Percentiles rank a stretch among this genome's conserved stretches.
Evolutionary conservation across 345 rosid species (phyloP).

Genomic region (Linum usitatissimum): DNA sequence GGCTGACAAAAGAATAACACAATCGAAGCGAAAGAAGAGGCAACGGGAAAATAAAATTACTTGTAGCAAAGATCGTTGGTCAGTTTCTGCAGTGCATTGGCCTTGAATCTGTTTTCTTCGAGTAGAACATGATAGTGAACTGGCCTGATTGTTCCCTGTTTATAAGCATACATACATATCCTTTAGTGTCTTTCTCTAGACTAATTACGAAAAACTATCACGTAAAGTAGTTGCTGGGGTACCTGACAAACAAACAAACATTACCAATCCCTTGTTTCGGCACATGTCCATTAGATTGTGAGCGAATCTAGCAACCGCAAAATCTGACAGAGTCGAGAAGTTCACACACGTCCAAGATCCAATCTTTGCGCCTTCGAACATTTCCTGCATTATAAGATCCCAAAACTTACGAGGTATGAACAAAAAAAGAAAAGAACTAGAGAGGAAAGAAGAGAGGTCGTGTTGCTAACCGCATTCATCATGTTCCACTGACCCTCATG

Average conservation of each 20-base stretch:
- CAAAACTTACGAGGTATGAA: neutral
- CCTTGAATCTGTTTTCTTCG: constrained; percentile 5
- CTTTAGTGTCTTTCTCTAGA: no score
- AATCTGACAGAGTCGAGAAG: constrained; percentile 26
- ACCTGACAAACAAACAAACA: neutral
- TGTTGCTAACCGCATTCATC: constrained; percentile 43
- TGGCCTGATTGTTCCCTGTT: constrained; percentile 10
- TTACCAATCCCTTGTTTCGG: constrained; percentile 60
- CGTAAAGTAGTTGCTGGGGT: neutral
- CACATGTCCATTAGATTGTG: constrained; percentile 44
- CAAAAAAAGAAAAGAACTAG: neutral
- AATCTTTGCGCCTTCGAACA: constrained; percentile 70
- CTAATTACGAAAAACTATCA: no score
- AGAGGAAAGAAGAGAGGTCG: neutral
- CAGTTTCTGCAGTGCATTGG: constrained; percentile 1
- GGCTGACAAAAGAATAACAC: no score
- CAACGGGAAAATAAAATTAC: neutral
- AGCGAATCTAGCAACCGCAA: constrained; percentile 34
- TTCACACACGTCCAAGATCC: constrained; percentile 52
- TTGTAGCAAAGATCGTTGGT: constrained; percentile 12
- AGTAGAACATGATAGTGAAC: constrained; percentile 8
- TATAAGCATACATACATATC: neutral
- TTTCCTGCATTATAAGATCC: constrained; percentile 34
- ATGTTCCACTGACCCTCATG: constrained; percentile 65
- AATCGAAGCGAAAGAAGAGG: neutral